These are phyloP conservation scores for Melampsora larici-populina DNA, from an alignment of 1,284 basidiomycete genomes.

Conservation along the genomic window DNA sequence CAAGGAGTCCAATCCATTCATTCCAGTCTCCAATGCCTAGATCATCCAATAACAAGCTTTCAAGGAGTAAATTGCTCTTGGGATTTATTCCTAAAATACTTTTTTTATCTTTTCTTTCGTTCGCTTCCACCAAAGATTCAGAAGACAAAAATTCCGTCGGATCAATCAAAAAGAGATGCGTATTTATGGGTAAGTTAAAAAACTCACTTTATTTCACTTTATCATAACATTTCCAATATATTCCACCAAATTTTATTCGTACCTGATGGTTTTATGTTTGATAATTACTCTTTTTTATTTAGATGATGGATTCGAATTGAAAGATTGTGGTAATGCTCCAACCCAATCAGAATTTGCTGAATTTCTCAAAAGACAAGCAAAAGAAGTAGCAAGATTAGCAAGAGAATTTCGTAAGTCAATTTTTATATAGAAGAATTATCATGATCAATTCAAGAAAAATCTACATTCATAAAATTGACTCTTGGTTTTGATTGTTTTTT, in stretches of 20 bases:
- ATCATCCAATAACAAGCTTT: too few species aligned
- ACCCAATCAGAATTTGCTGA: neutral
- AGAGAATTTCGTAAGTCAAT: constrained; percentile 3
- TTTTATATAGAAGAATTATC: too few species aligned
- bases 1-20: too few species aligned
- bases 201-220: neutral
- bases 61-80: too few species aligned
- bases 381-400: neutral
- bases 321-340: neutral
- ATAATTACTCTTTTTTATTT: neutral
- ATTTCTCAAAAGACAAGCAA: neutral
- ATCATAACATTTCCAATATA: neutral
- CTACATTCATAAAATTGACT: neutral
- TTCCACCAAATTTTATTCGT: neutral
- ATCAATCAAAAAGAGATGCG: neutral
- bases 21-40: too few species aligned
- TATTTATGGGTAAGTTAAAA: neutral
- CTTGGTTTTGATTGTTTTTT: neutral
- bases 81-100: too few species aligned
- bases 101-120: too few species aligned
- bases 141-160: too few species aligned
- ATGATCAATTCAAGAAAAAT: neutral
- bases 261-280: too few species aligned
- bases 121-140: too few species aligned
- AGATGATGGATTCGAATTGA: constrained; percentile 1